Base-by-base conservation (phyloP, 2,329 filamentous ascomycete species). In the Phialophora chinensis region DNA sequence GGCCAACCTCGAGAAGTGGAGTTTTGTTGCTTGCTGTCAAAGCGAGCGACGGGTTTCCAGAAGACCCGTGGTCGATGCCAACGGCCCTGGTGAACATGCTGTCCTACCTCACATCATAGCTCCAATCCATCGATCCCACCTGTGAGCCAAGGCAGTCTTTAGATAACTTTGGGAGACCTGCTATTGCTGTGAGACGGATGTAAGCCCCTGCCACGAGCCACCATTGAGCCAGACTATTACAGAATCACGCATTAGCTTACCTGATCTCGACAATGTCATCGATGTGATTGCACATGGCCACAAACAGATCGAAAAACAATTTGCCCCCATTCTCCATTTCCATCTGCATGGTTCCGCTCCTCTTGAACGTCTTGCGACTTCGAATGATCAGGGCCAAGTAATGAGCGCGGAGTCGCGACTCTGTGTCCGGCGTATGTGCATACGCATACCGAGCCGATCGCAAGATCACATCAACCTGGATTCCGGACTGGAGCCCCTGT, bases 231-330 rank as follows among this genome's bases (percentile, higher is more conserved):
- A 50, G 44, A 66, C 38, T 66, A 66, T 63, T 68, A 27, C 50
- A 29, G 68, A 60, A 55, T 1, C 49, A 47, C 33, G 33, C n/a
- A 27, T 56, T 17, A 8, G 85, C 86, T 79, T 89, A 90, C 87
- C 87, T 90, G 80, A 92, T 88, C 78, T 95, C 92, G 82, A 92
- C 90, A 82, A 97, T 88, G 81, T 97, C 93, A 86, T 97, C 93
- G 77, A 97, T 90, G 84, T 97, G 93, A 83, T 97, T 97, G 86
- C 92, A 96, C 90, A 97, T 91, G 76, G 93, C 93, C 78, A 97
- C 93, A 80, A 97, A 98, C 81, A 98, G 85, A 86, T 97, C 93
- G 83, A 98, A 98, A 86, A 95, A 97, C 83, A 97, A 86, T 86
- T 93, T 93, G 82, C 88, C 93, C 79, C 93, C 93, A 80, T 88